A percentile compares a stretch with the other conserved stretches of the same genome.
phyloP scores from a whole-genome alignment of 257 asterid genomes.

The Ophiorrhiza pumila region DNA sequence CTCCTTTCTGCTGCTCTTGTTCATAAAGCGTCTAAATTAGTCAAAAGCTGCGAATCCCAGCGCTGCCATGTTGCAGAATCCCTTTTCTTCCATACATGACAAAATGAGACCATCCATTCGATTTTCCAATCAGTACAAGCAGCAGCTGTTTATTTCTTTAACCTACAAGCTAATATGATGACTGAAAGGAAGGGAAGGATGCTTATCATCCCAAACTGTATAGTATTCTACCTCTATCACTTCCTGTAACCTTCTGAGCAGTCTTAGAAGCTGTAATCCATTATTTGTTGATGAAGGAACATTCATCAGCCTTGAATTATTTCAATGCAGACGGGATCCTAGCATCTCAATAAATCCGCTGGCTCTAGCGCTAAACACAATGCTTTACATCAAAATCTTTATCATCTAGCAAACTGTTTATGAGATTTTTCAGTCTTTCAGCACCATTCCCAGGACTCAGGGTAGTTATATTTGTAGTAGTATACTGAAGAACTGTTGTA shows the following conservation, averaged over 20 bases:
- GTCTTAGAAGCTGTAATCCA: not conserved
- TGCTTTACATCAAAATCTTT: slow-evolving; percentile 48
- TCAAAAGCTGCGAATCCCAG: not conserved
- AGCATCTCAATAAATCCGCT: not conserved
- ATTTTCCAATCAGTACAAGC: not conserved
- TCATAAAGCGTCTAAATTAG: not conserved
- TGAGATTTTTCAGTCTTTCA: slow-evolving; percentile 47
- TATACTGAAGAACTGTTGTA: slow-evolving; percentile 17
- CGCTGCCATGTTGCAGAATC: not conserved
- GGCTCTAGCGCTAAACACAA: slow-evolving; percentile 37
- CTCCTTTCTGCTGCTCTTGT: not conserved
- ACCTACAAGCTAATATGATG: not conserved
- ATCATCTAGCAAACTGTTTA: slow-evolving; percentile 41
- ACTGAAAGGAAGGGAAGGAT: not conserved
- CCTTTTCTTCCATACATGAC: not conserved
- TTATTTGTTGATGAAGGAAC: slow-evolving; percentile 1
- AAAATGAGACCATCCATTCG: not conserved
- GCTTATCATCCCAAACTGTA: slow-evolving; percentile 5
- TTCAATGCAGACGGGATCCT: not conserved
- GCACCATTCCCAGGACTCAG: slow-evolving; percentile 69
- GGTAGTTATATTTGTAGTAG: slow-evolving; percentile 35
- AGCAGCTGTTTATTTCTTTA: slow-evolving; percentile 9
- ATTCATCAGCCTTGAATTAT: slow-evolving; percentile 6
- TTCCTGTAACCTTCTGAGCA: not conserved
- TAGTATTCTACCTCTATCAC: not conserved